Percentiles rank a stretch among this genome's conserved stretches.
Conservation (phyloP, 2,329 filamentous ascomycete genomes). For the Aspergillus latus region DNA sequence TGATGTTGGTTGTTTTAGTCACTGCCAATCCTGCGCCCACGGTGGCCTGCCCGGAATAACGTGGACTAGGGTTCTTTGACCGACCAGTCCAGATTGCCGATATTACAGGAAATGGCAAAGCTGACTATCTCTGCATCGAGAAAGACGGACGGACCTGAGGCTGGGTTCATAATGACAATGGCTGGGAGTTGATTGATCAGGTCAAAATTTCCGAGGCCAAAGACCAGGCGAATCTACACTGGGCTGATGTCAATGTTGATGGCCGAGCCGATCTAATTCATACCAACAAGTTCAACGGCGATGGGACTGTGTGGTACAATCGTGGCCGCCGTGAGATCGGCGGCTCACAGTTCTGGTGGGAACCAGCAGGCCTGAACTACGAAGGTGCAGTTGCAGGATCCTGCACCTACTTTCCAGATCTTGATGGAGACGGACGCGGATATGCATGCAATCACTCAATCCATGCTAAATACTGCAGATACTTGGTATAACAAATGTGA, state of each 20-base stretch:
- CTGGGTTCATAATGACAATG: conserved; percentile 24
- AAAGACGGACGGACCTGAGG: background rate
- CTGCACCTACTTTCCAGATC: background rate
- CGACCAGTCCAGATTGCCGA: background rate
- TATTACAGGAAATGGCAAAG: background rate
- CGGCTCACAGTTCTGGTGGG: conserved; percentile 1
- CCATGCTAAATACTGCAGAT: background rate
- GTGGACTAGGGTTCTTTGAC: background rate
- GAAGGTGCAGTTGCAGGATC: background rate
- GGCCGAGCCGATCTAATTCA: conserved; percentile 34
- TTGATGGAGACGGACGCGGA: conserved; percentile 3
- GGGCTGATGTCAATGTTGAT: conserved; percentile 43
- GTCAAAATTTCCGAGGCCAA: conserved; percentile 30
- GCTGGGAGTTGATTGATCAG: conserved; percentile 24
- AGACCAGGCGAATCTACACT: conserved; percentile 41
- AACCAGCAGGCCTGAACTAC: background rate
- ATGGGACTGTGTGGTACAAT: conserved; percentile 36
- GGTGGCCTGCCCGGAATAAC: background rate
- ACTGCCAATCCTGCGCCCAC: background rate
- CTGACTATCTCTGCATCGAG: background rate
- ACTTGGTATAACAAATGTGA: conserved; percentile 1
- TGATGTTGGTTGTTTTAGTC: too few relatives aligned
- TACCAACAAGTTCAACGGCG: conserved; percentile 38
- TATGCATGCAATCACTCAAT: background rate
- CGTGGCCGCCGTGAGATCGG: conserved; percentile 17